Percentiles rank a stretch among this genome's conserved stretches.
These are phyloP conservation scores for Salix viminalis DNA, from an alignment of 345 rosid species.

Conservation along the genomic window DNA sequence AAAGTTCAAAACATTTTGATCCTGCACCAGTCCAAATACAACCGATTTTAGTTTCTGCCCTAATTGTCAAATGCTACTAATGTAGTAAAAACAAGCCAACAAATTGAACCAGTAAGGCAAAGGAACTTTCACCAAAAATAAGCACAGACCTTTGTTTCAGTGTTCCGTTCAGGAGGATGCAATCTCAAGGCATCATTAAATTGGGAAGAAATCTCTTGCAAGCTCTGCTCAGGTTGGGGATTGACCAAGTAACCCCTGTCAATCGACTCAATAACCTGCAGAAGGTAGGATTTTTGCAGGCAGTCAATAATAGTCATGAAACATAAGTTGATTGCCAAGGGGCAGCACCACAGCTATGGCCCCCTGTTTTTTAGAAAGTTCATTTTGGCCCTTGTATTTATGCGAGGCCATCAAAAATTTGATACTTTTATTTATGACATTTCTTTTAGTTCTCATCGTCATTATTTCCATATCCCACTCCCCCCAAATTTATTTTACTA, in stretches of 20 bases:
- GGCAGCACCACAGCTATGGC: background rate
- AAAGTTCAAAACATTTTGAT: conserved; percentile 34
- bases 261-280: conserved; percentile 56
- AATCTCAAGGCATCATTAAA: conserved; percentile 54
- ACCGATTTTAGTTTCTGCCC: conserved; percentile 5
- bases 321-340: background rate
- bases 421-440: too few species aligned
- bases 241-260: conserved; percentile 42
- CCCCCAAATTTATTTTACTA: too few species aligned
- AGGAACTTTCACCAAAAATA: conserved; percentile 4
- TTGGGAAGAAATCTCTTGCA: conserved; percentile 65
- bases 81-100: background rate
- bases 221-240: conserved; percentile 45
- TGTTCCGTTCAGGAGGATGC: conserved; percentile 40
- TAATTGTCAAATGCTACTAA: background rate
- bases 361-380: too few species aligned
- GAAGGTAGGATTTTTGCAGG: conserved; percentile 4
- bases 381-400: too few species aligned
- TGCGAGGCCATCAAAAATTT: too few species aligned
- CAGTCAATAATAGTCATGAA: background rate
- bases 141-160: conserved; percentile 53
- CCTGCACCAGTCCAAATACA: conserved; percentile 38
- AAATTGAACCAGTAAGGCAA: conserved; percentile 8
- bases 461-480: too few species aligned
- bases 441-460: too few species aligned